A percentile compares a stretch with the other conserved stretches of the same genome.
These are phyloP conservation scores for Hyphochytrium catenoides DNA, from an alignment of 352 stramenopile species.

Conservation along the genomic window DNA sequence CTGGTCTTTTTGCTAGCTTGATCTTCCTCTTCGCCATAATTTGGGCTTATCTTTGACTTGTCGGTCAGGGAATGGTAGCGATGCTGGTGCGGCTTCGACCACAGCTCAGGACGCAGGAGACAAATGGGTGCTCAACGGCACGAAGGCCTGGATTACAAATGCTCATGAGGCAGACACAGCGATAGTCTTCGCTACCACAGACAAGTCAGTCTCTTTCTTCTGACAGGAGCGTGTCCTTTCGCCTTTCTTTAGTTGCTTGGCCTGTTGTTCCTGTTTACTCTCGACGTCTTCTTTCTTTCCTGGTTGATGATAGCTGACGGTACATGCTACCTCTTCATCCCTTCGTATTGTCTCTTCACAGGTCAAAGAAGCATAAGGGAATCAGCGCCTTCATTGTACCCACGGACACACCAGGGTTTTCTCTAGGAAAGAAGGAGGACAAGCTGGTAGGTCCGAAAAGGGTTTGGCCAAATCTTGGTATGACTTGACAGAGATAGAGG, in stretches of 20 bases:
- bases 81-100: slow-evolving; percentile 77
- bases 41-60: no score
- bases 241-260: no score
- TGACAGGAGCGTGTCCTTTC: no score
- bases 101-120: slow-evolving; percentile 55
- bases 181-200: slow-evolving; percentile 90
- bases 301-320: neutral
- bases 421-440: slow-evolving; percentile 88
- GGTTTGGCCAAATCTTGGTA: no score
- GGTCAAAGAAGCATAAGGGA: slow-evolving; percentile 75
- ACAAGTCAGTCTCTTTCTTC: slow-evolving; percentile 74
- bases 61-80: slow-evolving; percentile 79
- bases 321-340: neutral
- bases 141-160: slow-evolving; percentile 92
- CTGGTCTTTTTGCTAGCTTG: no score
- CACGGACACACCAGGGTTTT: slow-evolving; percentile 69
- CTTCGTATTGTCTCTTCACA: neutral
- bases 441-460: no score
- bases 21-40: no score
- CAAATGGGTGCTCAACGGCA: slow-evolving; percentile 86
- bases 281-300: slow-evolving; percentile 1
- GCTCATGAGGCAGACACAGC: slow-evolving; percentile 71
- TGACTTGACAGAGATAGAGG: no score
- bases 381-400: slow-evolving; percentile 90
- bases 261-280: slow-evolving; percentile 3